Evolutionary conservation across 352 stramenopile species (phyloP), one percentile per base, ranked within the genome.

Genomic region (Aphanomyces invadans): DNA sequence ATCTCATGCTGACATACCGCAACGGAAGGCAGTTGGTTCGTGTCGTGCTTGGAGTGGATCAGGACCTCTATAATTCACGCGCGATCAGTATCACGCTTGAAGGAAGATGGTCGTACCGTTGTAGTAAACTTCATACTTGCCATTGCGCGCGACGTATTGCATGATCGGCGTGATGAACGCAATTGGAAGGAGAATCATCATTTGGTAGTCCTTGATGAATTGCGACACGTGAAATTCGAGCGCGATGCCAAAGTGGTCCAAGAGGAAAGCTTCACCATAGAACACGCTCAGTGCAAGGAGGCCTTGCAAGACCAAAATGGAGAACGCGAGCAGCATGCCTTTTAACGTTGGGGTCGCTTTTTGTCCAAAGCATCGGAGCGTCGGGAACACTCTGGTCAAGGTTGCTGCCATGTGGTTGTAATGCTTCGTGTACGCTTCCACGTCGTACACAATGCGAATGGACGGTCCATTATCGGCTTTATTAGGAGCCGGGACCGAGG

Each of bases 281-380:
- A 60, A 59, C 29, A 67, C n/a, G 33, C 17, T n/a, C 12, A 67
- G 17, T 17, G 31, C 23, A 10, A 66, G 51, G 12, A 59, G 10
- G 2, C 23, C 39, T 60, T 67, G 56, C n/a, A 52, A 2, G 7
- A 55, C 1, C 15, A 65, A 60, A 44, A 53, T 61, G 17, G 36
- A 4, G 23, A 57, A 57, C 49, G 49, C 49, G 29, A 57, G 15
- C 4, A 57, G 15, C 49, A 57, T 57, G 25, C 49, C 49, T 57
- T 38, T 3, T 9, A 28, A 9, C 2, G 49, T 57, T 1, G 49
- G 49, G 12, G 49, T 9, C 25, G 49, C 49, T 25, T 5, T 36
- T 26, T 67, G 71, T 1, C 70, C 71, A 3, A 69, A 72, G 25
- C 74, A 44, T 26, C 70, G 69, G 11, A 80, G 55, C 44, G 19